A percentile compares a stretch with the other conserved stretches of the same genome.
phyloP scores from a whole-genome alignment of 2,329 filamentous ascomycete genomes.

The Diaporthe amygdali region DNA sequence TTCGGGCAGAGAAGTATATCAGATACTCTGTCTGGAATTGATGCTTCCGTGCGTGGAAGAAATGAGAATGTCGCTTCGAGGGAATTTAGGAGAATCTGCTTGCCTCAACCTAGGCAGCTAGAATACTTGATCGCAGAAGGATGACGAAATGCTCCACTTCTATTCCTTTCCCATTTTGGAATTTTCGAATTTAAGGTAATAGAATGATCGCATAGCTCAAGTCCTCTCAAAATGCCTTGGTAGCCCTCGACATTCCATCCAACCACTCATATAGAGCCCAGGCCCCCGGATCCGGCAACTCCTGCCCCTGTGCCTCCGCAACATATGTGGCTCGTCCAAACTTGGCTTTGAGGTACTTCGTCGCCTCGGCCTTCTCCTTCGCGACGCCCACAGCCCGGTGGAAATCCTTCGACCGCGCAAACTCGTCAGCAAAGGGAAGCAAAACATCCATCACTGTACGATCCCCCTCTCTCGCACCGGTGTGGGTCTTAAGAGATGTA shows the following conservation, averaged over 20 bases:
- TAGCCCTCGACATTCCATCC: constrained; percentile 2
- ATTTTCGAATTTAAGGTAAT: neutral
- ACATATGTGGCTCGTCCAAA: constrained; percentile 37
- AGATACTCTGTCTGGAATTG: neutral
- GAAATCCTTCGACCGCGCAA: constrained; percentile 21
- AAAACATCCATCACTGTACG: constrained; percentile 21
- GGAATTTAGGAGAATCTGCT: too few relatives aligned
- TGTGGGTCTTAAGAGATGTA: constrained; percentile 27
- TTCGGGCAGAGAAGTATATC: too few relatives aligned
- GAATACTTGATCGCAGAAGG: neutral
- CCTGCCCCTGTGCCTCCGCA: constrained; percentile 33
- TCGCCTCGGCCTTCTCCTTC: constrained; percentile 35
- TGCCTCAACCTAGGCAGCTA: neutral
- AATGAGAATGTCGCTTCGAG: neutral
- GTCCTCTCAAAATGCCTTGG: neutral
- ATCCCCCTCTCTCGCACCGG: constrained; percentile 29
- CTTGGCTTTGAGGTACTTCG: constrained; percentile 32
- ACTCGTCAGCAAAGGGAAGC: constrained; percentile 28
- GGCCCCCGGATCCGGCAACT: constrained; percentile 37
- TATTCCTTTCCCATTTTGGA: neutral
- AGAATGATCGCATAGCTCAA: neutral
- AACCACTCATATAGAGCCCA: constrained; percentile 36
- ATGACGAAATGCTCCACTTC: accelerated
- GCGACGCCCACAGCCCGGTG: constrained; percentile 26
- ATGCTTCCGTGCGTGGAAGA: neutral